These are phyloP conservation scores for Geranomyces variabilis DNA, from an alignment of 192 early-diverging fungal species.

Conservation along the genomic window DNA sequence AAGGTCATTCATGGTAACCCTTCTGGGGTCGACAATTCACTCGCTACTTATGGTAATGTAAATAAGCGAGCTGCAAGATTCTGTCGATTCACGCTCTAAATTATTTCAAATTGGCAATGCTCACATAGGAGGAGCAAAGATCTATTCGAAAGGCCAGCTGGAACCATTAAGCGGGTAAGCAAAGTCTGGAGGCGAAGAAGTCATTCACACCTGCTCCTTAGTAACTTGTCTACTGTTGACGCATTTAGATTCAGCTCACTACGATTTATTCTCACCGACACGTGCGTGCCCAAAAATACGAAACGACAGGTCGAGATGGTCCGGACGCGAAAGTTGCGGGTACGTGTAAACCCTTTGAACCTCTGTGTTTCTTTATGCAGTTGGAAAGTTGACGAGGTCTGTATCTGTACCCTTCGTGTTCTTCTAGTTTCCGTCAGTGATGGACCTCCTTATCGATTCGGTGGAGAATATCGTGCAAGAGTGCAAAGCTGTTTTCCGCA, in stretches of 20 bases:
- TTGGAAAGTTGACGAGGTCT: not conserved
- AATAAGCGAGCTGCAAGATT: too few species aligned
- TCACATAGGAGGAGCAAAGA: conserved; percentile 77
- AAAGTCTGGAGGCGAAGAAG: conserved; percentile 20
- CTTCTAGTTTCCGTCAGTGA: conserved; percentile 27
- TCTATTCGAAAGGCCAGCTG: conserved; percentile 68
- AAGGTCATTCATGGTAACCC: conserved; percentile 95
- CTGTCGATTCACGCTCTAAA: not conserved
- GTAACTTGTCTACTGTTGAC: too few species aligned
- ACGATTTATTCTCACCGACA: conserved; percentile 86
- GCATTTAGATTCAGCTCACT: conserved; percentile 68
- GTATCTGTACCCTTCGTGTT: not conserved
- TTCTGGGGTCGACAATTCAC: conserved; percentile 92
- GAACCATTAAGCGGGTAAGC: conserved; percentile 53
- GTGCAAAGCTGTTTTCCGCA: conserved; percentile 15
- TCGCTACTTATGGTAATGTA: conserved; percentile 81
- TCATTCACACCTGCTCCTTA: not conserved
- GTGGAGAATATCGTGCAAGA: conserved; percentile 14
- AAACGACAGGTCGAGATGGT: conserved; percentile 83
- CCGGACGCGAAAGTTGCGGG: conserved; percentile 29
- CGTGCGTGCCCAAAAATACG: conserved; percentile 87
- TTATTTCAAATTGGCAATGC: too few species aligned
- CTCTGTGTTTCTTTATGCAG: not conserved
- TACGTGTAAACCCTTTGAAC: not conserved
- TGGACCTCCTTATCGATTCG: conserved; percentile 38